These are phyloP conservation scores for Capsicum chinense DNA, from an alignment of 257 asterid genomes.

Conservation along the genomic window DNA sequence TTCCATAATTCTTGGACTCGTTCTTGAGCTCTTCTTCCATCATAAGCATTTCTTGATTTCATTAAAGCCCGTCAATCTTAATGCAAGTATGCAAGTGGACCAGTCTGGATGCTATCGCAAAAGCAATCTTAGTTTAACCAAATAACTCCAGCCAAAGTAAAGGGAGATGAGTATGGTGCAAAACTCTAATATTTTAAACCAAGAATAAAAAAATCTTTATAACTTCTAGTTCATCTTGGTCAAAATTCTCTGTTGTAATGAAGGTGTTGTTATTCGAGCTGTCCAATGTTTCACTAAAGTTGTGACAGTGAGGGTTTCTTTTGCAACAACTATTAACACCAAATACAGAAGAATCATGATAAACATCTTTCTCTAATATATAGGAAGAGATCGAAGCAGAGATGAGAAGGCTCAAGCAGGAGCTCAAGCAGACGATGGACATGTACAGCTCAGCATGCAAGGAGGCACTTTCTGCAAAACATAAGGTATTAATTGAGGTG, in stretches of 20 bases:
- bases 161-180: conserved; percentile 18
- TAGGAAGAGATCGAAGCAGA: conserved; percentile 93
- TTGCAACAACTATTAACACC: conserved; percentile 15
- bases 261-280: conserved; percentile 4
- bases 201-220: background rate
- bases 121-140: conserved; percentile 17
- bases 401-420: conserved; percentile 91
- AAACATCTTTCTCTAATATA: conserved; percentile 27
- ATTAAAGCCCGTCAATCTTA: no score
- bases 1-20: no score
- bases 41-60: no score
- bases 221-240: background rate
- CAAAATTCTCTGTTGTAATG: background rate
- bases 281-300: background rate
- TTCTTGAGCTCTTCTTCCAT: no score
- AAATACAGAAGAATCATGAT: conserved; percentile 5
- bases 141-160: conserved; percentile 1
- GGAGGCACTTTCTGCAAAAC: conserved; percentile 87
- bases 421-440: conserved; percentile 93
- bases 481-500: conserved; percentile 50
- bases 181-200: background rate
- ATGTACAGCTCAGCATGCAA: conserved; percentile 96
- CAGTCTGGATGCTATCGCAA: background rate
- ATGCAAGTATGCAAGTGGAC: no score
- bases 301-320: background rate